These are phyloP conservation scores for Baudoinia panamericana DNA, from an alignment of 495 filamentous ascomycete genomes.

Conservation along the genomic window DNA sequence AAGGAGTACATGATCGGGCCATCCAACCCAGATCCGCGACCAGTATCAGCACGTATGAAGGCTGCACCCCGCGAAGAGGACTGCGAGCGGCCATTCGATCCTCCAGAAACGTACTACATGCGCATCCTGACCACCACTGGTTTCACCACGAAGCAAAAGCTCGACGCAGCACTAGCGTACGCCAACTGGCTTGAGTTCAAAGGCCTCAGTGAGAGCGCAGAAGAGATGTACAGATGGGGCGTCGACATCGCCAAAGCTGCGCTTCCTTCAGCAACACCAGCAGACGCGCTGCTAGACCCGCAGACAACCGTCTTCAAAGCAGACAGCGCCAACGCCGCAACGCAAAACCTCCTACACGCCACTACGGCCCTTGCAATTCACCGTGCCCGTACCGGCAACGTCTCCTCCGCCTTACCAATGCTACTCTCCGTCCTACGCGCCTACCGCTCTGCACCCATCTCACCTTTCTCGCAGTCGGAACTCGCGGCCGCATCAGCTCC, in stretches of 20 bases:
- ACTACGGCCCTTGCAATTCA: constrained; percentile 67
- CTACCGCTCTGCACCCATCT: constrained; percentile 37
- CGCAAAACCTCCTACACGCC: constrained; percentile 57
- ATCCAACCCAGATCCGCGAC: constrained; percentile 67
- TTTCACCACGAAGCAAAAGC: constrained; percentile 56
- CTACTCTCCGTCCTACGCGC: constrained; percentile 74
- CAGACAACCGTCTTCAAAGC: constrained; percentile 48
- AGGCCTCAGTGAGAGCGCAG: constrained; percentile 43
- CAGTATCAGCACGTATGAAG: constrained; percentile 45
- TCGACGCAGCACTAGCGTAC: constrained; percentile 69
- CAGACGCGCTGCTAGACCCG: constrained; percentile 42
- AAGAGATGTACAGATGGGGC: constrained; percentile 58
- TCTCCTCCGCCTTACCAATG: constrained; percentile 61
- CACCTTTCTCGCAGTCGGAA: constrained; percentile 4
- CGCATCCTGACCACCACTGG: constrained; percentile 64
- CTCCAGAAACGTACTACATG: constrained; percentile 60
- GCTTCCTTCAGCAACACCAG: constrained; percentile 24
- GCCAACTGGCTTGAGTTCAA: constrained; percentile 76
- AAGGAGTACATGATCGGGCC: constrained; percentile 60
- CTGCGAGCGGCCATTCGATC: constrained; percentile 48
- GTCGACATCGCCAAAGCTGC: constrained; percentile 51
- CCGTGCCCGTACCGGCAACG: constrained; percentile 51
- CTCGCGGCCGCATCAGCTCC: not conserved
- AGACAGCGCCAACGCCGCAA: constrained; percentile 38
- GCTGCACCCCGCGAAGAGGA: constrained; percentile 56